Conservation (phyloP, 768 basidiomycete species). For the Multifurca ochricompacta region DNA sequence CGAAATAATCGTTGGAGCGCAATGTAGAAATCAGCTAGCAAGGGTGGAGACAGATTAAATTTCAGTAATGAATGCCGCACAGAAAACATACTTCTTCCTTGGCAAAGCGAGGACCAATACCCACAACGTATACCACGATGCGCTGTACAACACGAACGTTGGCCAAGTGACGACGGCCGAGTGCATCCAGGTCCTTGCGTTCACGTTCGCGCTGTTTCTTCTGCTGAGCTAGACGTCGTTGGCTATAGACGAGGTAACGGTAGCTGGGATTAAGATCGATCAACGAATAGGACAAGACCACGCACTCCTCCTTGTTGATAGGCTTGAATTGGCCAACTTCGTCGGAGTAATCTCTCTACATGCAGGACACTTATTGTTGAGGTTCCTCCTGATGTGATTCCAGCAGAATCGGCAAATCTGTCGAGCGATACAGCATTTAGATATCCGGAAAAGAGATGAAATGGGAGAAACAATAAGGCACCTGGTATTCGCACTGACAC, state of each 20-base stretch:
- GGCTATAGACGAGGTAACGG: conserved; percentile 41
- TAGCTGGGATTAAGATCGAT: conserved; percentile 8
- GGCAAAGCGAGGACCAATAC: conserved; percentile 87
- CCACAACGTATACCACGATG: conserved; percentile 93
- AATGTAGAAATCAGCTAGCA: conserved; percentile 80
- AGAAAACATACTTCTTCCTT: conserved; percentile 79
- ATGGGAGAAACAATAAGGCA: conserved; percentile 27
- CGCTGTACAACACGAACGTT: conserved; percentile 97
- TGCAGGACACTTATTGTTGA: conserved; percentile 94
- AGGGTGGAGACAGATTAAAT: conserved; percentile 15
- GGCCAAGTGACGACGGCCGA: conserved; percentile 77
- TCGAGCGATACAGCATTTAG: not conserved
- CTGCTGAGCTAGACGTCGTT: conserved; percentile 89
- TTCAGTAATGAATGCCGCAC: not conserved
- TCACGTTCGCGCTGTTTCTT: conserved; percentile 94
- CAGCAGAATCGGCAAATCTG: conserved; percentile 99
- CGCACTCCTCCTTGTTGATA: conserved; percentile 91
- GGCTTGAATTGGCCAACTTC: conserved; percentile 93
- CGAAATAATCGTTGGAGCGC: conserved; percentile 94
- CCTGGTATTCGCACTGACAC: conserved; percentile 98
- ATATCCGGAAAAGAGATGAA: conserved; percentile 6
- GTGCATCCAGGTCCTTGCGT: conserved; percentile 85
- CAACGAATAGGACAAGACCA: conserved; percentile 20
- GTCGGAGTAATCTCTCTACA: conserved; percentile 91
- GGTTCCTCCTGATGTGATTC: conserved; percentile 95